A percentile compares a stretch with the other conserved stretches of the same genome.
Conservation (phyloP, 768 basidiomycete species). For the Suillus subluteus region DNA sequence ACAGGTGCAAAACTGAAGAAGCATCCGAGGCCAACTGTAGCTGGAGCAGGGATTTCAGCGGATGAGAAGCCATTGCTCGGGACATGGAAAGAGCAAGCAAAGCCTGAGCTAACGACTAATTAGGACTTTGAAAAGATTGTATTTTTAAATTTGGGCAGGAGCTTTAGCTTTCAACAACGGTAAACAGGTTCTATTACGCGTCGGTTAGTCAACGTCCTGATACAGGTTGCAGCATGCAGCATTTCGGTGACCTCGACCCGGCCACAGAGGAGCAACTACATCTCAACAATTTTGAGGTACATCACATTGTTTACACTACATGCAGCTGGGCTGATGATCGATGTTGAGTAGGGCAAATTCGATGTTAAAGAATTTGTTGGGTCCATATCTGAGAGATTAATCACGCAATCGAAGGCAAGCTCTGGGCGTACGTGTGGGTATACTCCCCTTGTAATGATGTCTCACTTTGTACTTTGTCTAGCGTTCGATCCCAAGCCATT, state of each 20-base stretch:
- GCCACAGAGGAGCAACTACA: constrained; percentile 55
- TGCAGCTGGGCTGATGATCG: constrained; percentile 15
- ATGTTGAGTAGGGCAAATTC: constrained; percentile 71
- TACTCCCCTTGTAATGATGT: constrained; percentile 1
- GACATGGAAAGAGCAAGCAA: neutral
- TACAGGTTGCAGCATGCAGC: constrained; percentile 22
- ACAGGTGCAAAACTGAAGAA: constrained; percentile 59
- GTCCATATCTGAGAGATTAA: constrained; percentile 84
- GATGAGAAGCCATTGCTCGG: constrained; percentile 50
- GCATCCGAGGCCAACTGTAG: constrained; percentile 73
- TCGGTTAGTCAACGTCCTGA: constrained; percentile 10
- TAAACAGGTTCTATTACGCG: constrained; percentile 27
- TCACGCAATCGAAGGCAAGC: constrained; percentile 80
- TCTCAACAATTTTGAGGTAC: constrained; percentile 59
- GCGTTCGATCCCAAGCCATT: constrained; percentile 97
- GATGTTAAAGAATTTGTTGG: constrained; percentile 90
- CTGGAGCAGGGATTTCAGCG: constrained; percentile 67
- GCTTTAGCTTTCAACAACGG: constrained; percentile 35
- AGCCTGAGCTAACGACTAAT: neutral
- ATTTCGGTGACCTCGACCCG: constrained; percentile 48
- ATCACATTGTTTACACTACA: constrained; percentile 8
- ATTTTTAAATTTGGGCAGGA: constrained; percentile 1
- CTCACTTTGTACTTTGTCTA: constrained; percentile 33
- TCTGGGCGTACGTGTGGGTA: constrained; percentile 70
- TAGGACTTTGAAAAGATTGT: constrained; percentile 1